Percentiles rank a stretch among this genome's conserved stretches.
Evolutionary conservation across 163 green algal species (phyloP).

Genomic region (Prototheca cutis): DNA sequence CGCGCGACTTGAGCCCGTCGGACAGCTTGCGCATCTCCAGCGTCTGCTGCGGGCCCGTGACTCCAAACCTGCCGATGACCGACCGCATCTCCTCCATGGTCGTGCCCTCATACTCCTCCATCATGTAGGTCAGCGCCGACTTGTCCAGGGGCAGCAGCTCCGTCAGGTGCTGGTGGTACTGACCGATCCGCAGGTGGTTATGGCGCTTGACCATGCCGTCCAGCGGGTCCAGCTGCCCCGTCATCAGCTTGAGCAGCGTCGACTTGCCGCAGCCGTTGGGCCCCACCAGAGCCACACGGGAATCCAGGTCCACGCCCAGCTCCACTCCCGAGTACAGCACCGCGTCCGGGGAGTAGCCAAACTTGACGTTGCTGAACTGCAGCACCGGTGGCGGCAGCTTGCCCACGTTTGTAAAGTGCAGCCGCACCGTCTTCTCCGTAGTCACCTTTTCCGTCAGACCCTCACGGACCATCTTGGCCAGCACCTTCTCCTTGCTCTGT

Average conservation of each 20-base stretch:
- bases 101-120: constrained; percentile 16
- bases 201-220: constrained; percentile 82
- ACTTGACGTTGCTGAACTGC: constrained; percentile 70
- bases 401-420: constrained; percentile 73
- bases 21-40: constrained; percentile 74
- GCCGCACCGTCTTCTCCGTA: constrained; percentile 48
- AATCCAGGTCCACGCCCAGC: constrained; percentile 84
- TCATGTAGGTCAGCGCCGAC: constrained; percentile 58
- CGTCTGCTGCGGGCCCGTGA: constrained; percentile 79
- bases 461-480: constrained; percentile 92
- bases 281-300: constrained; percentile 65
- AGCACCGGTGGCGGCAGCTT: constrained; percentile 88
- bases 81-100: constrained; percentile 69
- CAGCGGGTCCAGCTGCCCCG: constrained; percentile 72
- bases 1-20: constrained; percentile 78
- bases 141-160: constrained; percentile 66
- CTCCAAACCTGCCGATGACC: constrained; percentile 74
- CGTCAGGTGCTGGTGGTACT: constrained; percentile 91
- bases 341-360: constrained; percentile 65
- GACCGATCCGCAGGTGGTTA: constrained; percentile 80
- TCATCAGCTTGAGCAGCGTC: constrained; percentile 95
- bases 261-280: constrained; percentile 84
- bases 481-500: constrained; percentile 87
- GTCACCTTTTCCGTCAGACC: constrained; percentile 78
- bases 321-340: constrained; percentile 66